Evolutionary conservation across 345 rosid species (phyloP), one percentile per base, ranked within the genome.

Genomic region (Eucalyptus sp.): DNA sequence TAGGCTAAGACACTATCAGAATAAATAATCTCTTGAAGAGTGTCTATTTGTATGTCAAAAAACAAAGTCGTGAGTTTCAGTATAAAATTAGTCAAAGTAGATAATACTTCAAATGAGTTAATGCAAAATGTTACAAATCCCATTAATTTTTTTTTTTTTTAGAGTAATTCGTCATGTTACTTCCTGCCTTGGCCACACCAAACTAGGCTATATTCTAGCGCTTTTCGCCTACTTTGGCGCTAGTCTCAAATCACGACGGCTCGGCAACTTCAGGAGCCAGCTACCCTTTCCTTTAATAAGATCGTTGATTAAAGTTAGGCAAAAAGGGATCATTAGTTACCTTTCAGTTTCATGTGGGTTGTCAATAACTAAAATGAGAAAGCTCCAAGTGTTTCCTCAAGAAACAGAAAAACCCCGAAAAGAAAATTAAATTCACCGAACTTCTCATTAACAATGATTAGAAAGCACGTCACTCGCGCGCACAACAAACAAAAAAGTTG

Each of bases 21-120:
- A 52, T 52, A 18, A 52, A 52, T 52, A 7, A 18, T 18, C 4
- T 52, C 56, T 52, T 18, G 58, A 52, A 52, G 58, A 52, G 58
- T 18, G 56, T 7, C 0, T 18, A 2, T 18, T 52, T 52, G 24
- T 18, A 52, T 2, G 0, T 18, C 24, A 52, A 52, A 52, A 52
- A 52, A 52, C 10, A 18, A 52, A 52, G 58, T 52, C 4, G 1
- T 7, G 56, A 52, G 56, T 17, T 18, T 56, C 1, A 22, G 0
- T 9, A 22, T 56, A 24, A 4, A 24, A 56, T 22, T 12, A 0
- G 6, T 22, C 13, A 24, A 56, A 22, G 6, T 0, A 24, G 0
- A 56, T 1, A 4, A 22, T 22, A 22, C 6, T 24, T 0, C 1
- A 0, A 56, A 24, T 20, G 62, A 20, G 0, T 56, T 56, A 56